These are phyloP conservation scores for Penicillium bovifimosum DNA, from an alignment of 495 filamentous ascomycete genomes.

Conservation along the genomic window DNA sequence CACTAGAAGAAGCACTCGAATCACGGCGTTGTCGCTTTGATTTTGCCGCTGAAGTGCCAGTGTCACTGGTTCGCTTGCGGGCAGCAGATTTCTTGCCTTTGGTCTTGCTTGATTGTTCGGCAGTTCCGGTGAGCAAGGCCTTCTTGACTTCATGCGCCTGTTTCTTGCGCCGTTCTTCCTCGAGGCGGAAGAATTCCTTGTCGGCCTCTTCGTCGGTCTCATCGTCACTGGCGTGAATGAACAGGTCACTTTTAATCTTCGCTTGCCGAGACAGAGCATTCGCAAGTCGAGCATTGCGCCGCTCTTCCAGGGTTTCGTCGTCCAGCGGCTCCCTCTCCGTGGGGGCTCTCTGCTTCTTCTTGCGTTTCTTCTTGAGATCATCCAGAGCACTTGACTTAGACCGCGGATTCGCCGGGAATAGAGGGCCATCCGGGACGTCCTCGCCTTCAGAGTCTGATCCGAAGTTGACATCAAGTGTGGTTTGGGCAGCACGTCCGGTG, in stretches of 20 bases:
- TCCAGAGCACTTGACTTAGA: slow-evolving; percentile 44
- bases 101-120: slow-evolving; percentile 39
- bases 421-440: slow-evolving; percentile 55
- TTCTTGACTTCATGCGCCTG: slow-evolving; percentile 46
- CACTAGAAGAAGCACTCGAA: slow-evolving; percentile 15
- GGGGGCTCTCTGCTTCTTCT: slow-evolving; percentile 36
- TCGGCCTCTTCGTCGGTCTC: slow-evolving; percentile 67
- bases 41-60: slow-evolving; percentile 13
- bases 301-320: slow-evolving; percentile 47
- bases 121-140: slow-evolving; percentile 48
- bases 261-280: slow-evolving; percentile 57
- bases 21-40: slow-evolving; percentile 35
- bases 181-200: slow-evolving; percentile 64
- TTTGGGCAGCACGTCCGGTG: slow-evolving; percentile 33
- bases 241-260: slow-evolving; percentile 80
- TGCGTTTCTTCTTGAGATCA: slow-evolving; percentile 49
- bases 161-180: slow-evolving; percentile 51
- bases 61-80: slow-evolving; percentile 33
- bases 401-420: slow-evolving; percentile 57
- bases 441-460: slow-evolving; percentile 60
- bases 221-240: slow-evolving; percentile 73
- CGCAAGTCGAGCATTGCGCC: slow-evolving; percentile 48
- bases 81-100: slow-evolving; percentile 17
- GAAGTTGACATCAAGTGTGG: slow-evolving; percentile 40
- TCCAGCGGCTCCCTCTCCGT: slow-evolving; percentile 40